Conservation (phyloP, 345 rosid genomes). For the Populus deltoides region DNA sequence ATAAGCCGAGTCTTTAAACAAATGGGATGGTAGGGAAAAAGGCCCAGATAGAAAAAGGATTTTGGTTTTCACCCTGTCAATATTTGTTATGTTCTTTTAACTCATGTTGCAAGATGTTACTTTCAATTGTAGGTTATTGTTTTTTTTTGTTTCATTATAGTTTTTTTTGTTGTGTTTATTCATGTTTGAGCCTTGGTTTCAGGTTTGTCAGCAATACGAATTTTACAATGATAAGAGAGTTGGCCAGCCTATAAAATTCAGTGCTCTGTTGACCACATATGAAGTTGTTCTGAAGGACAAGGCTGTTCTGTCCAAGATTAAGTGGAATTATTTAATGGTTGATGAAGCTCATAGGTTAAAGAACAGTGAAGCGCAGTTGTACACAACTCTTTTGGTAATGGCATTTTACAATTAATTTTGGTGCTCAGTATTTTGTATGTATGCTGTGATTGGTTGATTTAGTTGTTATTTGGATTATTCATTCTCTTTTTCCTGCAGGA, state of each 20-base stretch:
- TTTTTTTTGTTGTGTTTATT: neutral
- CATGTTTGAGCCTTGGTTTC: constrained; percentile 4
- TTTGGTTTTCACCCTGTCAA: neutral
- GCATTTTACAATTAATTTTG: constrained; percentile 12
- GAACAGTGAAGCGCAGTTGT: constrained; percentile 97
- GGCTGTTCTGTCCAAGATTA: constrained; percentile 86
- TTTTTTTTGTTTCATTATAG: neutral
- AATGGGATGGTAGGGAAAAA: neutral
- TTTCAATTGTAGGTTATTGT: neutral
- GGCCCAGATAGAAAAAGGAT: neutral
- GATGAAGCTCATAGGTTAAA: constrained; percentile 99
- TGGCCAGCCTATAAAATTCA: constrained; percentile 85
- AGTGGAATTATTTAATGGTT: constrained; percentile 97
- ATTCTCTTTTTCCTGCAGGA: constrained; percentile 50
- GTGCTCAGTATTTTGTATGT: neutral
- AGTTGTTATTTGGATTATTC: constrained; percentile 10
- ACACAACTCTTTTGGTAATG: constrained; percentile 80
- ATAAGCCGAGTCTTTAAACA: neutral
- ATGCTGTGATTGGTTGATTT: constrained; percentile 14
- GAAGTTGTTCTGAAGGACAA: constrained; percentile 98
- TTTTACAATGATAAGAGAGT: constrained; percentile 83
- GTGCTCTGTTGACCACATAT: constrained; percentile 84
- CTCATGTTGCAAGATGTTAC: neutral
- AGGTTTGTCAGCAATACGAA: constrained; percentile 98
- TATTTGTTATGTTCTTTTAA: neutral